Evolutionary conservation across 306 rosid species (phyloP).

Genomic region (Echinosophora koreensis): DNA sequence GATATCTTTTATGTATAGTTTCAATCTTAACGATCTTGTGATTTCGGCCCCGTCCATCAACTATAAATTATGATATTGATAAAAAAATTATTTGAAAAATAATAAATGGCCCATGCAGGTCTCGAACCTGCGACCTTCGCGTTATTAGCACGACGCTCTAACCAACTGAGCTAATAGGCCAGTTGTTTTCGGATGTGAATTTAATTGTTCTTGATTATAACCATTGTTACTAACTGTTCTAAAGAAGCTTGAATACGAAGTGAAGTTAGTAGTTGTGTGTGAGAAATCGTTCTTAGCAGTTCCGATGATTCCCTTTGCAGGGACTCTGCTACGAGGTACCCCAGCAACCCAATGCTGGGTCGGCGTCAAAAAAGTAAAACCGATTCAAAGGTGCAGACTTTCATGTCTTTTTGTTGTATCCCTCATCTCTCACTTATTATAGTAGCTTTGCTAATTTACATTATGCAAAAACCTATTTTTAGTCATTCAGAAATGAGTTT

Average conservation of each 20-base stretch:
- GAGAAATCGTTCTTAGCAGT: slow-evolving; percentile 14
- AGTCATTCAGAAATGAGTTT: neutral
- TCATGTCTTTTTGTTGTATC: neutral
- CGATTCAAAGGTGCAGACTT: slow-evolving; percentile 60
- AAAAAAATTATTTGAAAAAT: neutral
- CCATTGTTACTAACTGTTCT: neutral
- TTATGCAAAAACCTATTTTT: neutral
- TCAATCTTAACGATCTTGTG: neutral
- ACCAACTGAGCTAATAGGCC: slow-evolving; percentile 58
- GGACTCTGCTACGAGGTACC: slow-evolving; percentile 67
- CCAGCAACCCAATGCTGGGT: slow-evolving; percentile 73
- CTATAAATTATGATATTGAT: neutral
- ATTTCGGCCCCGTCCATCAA: neutral
- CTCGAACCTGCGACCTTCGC: slow-evolving; percentile 60
- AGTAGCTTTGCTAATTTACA: neutral
- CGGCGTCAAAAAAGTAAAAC: slow-evolving; percentile 55
- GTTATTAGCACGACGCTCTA: slow-evolving; percentile 58
- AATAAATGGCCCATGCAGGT: slow-evolving; percentile 49
- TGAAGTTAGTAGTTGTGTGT: neutral
- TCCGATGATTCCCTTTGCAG: slow-evolving; percentile 50
- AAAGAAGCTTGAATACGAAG: neutral
- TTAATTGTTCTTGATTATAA: too few relatives aligned
- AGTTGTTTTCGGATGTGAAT: neutral
- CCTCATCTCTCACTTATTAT: neutral
- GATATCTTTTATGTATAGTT: neutral